These are phyloP conservation scores for Leccinum disarticulatum DNA, from an alignment of 768 basidiomycete species.

Conservation along the genomic window DNA sequence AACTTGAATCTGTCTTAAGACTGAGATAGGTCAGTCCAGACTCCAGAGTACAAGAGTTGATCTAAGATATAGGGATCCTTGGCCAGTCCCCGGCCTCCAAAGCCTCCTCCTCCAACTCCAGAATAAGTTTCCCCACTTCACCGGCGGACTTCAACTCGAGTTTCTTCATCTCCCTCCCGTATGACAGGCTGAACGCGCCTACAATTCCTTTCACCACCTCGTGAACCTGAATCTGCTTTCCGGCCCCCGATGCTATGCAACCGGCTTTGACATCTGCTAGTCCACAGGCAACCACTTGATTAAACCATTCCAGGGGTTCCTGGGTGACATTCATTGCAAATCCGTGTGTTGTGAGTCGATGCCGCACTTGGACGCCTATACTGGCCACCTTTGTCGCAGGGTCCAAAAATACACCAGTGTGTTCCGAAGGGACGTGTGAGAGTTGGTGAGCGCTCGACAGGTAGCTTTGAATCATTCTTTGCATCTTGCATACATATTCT, in stretches of 20 bases:
- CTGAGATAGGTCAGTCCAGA: neutral
- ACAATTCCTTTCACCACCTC: constrained; percentile 55
- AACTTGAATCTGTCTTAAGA: neutral
- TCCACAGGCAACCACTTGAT: constrained; percentile 88
- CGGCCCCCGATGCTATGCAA: constrained; percentile 53
- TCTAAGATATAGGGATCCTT: constrained; percentile 13
- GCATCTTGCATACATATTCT: constrained; percentile 84
- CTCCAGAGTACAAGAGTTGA: neutral
- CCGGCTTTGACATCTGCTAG: constrained; percentile 79
- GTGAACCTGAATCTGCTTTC: constrained; percentile 40
- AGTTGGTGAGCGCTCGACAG: constrained; percentile 62
- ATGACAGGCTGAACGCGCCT: constrained; percentile 45
- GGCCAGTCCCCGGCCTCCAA: constrained; percentile 43
- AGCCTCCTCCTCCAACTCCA: constrained; percentile 47
- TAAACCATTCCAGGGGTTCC: constrained; percentile 85
- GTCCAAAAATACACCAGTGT: constrained; percentile 90
- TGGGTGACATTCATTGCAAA: constrained; percentile 88
- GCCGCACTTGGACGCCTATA: constrained; percentile 95
- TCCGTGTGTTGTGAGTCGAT: constrained; percentile 92
- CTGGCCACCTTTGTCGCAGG: constrained; percentile 85
- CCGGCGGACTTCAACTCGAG: constrained; percentile 44
- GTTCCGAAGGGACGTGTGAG: constrained; percentile 57
- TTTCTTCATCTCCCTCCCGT: constrained; percentile 47
- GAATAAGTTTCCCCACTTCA: constrained; percentile 49
- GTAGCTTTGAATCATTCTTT: constrained; percentile 66